Base-by-base conservation (phyloP, 202 grass and related monocot species). In the Thinopyrum obtusiflorum region DNA sequence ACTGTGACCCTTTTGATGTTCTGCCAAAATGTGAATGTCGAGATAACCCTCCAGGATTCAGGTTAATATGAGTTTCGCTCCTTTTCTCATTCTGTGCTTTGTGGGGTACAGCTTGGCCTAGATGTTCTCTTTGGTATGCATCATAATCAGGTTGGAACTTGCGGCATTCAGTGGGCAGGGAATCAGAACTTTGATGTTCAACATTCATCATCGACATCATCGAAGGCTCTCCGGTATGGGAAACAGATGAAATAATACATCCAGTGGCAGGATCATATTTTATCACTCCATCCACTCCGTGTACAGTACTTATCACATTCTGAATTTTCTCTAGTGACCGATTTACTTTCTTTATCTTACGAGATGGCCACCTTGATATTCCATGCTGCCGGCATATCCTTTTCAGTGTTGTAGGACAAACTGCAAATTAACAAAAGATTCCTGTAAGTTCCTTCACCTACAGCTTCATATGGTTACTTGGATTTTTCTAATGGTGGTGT, bases 341-440 rank as follows among this genome's bases (percentile, higher is more conserved):
- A 33, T 92, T 92, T 40, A 94, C 93, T 83, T 94, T 94, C 17
- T 91, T 92, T 76, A 92, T 94, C 80, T 88, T 94, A 68, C 90
- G 90, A 81, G 90, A 94, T 47, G 90, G 93, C 93, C 93, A 94
- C 80, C 88, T 90, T 76, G 76, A 90, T 86, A 92, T 90, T 70
- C 88, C 90, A 75, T 90, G 67, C 29, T 86, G 88, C 71, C 90
- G 68, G 59, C 93, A 92, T 63, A 92, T 94, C 82, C 93, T 92
- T 87, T 92, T 94, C 65, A 94, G 59, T 15, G 86, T 92, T 25
- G 92, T 92, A 11, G 90, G 92, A 80, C 83, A 94, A 86, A 94
- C 90, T 94, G 55, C 86, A 77, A 75, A 67, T 68, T 9, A 75
- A 65, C n/a, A 61, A 83, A 61, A 28, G 37, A 57, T 60, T 25